A percentile compares a stretch with the other conserved stretches of the same genome.
phyloP scores from a whole-genome alignment of 2,329 filamentous ascomycete species.

The Colletotrichum sp. region DNA sequence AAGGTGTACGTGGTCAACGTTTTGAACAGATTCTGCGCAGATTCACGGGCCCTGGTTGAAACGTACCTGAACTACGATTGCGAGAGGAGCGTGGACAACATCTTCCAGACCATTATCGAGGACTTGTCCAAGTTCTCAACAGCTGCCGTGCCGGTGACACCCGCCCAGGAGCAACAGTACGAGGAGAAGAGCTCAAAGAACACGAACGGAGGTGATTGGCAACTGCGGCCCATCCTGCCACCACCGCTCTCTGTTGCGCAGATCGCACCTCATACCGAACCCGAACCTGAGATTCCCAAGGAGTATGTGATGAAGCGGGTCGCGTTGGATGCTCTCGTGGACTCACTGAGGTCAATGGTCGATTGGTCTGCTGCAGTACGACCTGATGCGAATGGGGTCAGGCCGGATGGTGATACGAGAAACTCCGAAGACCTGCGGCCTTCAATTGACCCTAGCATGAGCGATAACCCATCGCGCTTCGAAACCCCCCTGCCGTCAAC shows the following conservation, averaged over 20 bases:
- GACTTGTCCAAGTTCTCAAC: conserved; percentile 89
- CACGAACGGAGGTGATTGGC: conserved; percentile 76
- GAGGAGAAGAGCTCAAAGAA: conserved; percentile 76
- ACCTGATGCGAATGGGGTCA: conserved; percentile 59
- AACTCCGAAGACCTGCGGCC: conserved; percentile 49
- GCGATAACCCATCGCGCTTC: conserved; percentile 65
- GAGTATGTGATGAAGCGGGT: conserved; percentile 93
- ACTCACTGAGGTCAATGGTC: conserved; percentile 86
- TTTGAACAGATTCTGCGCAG: conserved; percentile 81
- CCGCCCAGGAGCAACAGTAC: conserved; percentile 83
- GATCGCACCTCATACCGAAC: conserved; percentile 64
- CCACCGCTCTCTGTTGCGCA: conserved; percentile 84
- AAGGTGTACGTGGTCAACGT: conserved; percentile 92
- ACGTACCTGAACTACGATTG: conserved; percentile 99
- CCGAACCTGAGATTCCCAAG: conserved; percentile 76
- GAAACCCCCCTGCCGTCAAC: conserved; percentile 70
- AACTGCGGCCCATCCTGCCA: conserved; percentile 82
- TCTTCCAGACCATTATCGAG: conserved; percentile 94
- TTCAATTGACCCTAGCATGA: conserved; percentile 73
- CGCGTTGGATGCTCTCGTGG: conserved; percentile 86
- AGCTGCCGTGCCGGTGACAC: conserved; percentile 75
- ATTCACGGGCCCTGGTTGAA: conserved; percentile 89
- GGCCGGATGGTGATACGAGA: conserved; percentile 38
- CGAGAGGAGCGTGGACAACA: conserved; percentile 93
- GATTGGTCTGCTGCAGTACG: conserved; percentile 80